These are phyloP conservation scores for Paramyrothecium roridum DNA, from an alignment of 2,329 filamentous ascomycete genomes.

Conservation along the genomic window DNA sequence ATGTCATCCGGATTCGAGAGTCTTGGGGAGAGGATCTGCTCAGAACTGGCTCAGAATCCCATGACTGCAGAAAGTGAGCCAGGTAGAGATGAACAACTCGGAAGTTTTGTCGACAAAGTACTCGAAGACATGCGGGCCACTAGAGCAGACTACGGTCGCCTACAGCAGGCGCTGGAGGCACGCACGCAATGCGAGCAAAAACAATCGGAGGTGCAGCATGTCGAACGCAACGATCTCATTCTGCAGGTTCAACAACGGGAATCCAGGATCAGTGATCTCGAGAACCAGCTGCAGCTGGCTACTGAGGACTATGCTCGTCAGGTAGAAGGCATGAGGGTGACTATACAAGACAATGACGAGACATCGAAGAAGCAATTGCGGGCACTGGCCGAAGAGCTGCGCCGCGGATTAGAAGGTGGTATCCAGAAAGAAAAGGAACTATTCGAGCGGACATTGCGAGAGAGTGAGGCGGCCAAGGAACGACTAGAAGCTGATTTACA, in stretches of 20 bases:
- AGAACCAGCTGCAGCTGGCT: constrained; percentile 12
- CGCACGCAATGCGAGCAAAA: constrained; percentile 4
- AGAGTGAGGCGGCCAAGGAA: constrained; percentile 7
- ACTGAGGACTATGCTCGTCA: constrained; percentile 13
- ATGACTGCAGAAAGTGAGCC: too few relatives aligned
- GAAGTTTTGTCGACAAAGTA: too few relatives aligned
- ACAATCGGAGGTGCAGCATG: constrained; percentile 4
- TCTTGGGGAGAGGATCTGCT: too few relatives aligned
- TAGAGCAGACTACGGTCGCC: too few relatives aligned
- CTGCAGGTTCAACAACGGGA: constrained; percentile 14
- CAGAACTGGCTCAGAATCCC: too few relatives aligned
- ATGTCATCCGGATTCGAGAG: too few relatives aligned
- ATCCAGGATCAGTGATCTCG: constrained; percentile 13
- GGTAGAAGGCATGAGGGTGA: constrained; percentile 11
- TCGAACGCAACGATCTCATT: constrained; percentile 9
- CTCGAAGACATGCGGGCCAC: too few relatives aligned
- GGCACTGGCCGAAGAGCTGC: constrained; percentile 13
- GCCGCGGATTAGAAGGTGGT: constrained; percentile 13
- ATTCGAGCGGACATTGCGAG: constrained; percentile 6
- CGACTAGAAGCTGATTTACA: constrained; percentile 15
- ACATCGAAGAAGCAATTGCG: constrained; percentile 12
- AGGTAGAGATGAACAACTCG: too few relatives aligned
- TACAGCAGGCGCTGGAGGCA: constrained; percentile 9
- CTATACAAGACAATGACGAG: constrained; percentile 8
- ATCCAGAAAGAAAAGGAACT: constrained; percentile 15